Percentiles rank a stretch among this genome's conserved stretches.
These are phyloP conservation scores for Thalassiosira livingstoniorum DNA, from an alignment of 352 stramenopile species.

Conservation along the genomic window DNA sequence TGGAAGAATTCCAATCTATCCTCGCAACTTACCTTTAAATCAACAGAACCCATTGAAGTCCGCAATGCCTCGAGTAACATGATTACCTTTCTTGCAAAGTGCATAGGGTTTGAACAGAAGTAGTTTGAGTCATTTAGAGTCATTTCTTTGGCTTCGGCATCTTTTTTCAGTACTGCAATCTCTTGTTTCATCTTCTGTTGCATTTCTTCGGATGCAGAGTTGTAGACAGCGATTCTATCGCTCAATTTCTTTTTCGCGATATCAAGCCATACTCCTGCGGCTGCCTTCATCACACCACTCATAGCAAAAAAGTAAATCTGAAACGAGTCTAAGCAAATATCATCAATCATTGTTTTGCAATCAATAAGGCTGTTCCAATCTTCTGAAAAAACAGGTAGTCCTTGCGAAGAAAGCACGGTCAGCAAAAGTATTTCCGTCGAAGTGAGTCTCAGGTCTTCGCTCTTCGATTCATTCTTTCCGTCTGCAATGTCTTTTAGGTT, in stretches of 20 bases:
- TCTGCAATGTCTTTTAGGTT: constrained; percentile 33
- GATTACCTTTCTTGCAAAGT: constrained; percentile 70
- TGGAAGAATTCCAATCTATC: too few relatives aligned
- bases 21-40: constrained; percentile 54
- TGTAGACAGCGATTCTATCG: constrained; percentile 14
- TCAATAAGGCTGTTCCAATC: constrained; percentile 58
- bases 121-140: constrained; percentile 44
- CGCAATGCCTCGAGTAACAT: constrained; percentile 80
- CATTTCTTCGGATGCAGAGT: constrained; percentile 24
- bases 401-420: constrained; percentile 65
- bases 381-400: constrained; percentile 67
- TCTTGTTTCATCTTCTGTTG: constrained; percentile 29
- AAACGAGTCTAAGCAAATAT: constrained; percentile 48
- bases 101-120: constrained; percentile 51
- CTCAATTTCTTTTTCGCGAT: constrained; percentile 58
- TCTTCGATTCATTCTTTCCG: constrained; percentile 50
- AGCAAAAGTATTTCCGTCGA: constrained; percentile 73
- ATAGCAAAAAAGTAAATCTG: constrained; percentile 60
- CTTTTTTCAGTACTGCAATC: constrained; percentile 56
- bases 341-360: constrained; percentile 18
- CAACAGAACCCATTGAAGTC: constrained; percentile 67
- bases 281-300: constrained; percentile 49
- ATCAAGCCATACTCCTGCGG: constrained; percentile 59
- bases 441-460: constrained; percentile 56
- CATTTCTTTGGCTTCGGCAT: constrained; percentile 53